A percentile compares a stretch with the other conserved stretches of the same genome.
phyloP scores from a whole-genome alignment of 495 filamentous ascomycete species.

The Podospora conica region DNA sequence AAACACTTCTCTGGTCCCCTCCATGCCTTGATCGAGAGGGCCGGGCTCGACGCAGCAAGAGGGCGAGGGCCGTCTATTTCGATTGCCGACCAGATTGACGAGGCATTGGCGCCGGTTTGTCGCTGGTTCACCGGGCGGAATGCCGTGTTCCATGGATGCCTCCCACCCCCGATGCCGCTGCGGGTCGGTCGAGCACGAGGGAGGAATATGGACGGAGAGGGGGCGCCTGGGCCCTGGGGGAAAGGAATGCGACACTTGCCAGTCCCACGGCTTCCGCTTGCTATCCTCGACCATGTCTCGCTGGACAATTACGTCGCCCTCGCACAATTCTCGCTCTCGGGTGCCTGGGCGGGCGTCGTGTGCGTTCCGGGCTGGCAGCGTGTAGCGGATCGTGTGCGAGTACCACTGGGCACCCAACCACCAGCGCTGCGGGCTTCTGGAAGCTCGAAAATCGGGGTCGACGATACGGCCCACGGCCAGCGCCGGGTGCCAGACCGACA shows the following conservation, averaged over 20 bases:
- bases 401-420: neutral
- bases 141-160: no score
- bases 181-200: neutral
- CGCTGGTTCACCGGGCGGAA: no score
- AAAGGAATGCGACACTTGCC: neutral
- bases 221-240: neutral
- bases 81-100: neutral
- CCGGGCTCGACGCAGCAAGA: neutral
- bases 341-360: neutral
- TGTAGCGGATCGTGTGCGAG: neutral
- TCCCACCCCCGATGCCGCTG: neutral
- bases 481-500: neutral
- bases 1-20: neutral
- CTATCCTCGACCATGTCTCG: neutral
- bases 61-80: neutral
- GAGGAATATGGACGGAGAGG: neutral
- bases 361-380: neutral
- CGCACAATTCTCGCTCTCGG: no score
- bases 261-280: neutral
- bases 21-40: neutral
- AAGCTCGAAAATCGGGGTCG: conserved; percentile 4
- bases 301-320: neutral
- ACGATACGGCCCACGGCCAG: conserved; percentile 2
- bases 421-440: neutral
- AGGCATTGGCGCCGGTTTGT: neutral